These are phyloP conservation scores for Xylaria hypoxylon DNA, from an alignment of 2,329 filamentous ascomycete species.

Conservation along the genomic window DNA sequence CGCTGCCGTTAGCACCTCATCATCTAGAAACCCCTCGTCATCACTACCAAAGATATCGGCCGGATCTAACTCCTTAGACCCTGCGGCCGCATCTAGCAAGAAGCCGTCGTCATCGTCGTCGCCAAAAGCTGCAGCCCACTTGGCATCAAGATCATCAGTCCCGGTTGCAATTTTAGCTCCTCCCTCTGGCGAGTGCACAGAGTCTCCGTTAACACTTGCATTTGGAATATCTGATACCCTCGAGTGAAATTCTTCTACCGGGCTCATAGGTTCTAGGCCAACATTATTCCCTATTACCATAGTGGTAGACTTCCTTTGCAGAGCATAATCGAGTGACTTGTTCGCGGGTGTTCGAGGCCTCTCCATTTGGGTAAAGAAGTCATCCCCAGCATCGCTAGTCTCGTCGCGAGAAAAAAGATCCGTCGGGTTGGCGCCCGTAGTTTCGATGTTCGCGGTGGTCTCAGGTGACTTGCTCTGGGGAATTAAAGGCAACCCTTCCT, in stretches of 20 bases:
- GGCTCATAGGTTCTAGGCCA: conserved; percentile 45
- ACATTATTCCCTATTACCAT: conserved; percentile 66
- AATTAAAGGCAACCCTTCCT: conserved; percentile 76
- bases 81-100: conserved; percentile 65
- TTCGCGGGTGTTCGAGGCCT: conserved; percentile 46
- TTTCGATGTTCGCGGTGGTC: conserved; percentile 44
- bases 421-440: conserved; percentile 41
- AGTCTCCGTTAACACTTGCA: conserved; percentile 42
- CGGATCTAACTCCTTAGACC: conserved; percentile 66
- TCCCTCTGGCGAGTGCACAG: conserved; percentile 40
- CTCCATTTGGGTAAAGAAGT: conserved; percentile 71
- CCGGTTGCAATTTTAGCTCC: conserved; percentile 42
- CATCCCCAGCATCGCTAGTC: conserved; percentile 62
- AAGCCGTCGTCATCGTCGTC: conserved; percentile 75
- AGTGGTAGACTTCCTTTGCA: conserved; percentile 78
- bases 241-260: conserved; percentile 39
- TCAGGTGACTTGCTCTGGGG: conserved; percentile 52
- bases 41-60: conserved; percentile 81
- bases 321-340: conserved; percentile 45
- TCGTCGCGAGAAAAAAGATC: conserved; percentile 58
- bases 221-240: conserved; percentile 33
- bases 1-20: conserved; percentile 58
- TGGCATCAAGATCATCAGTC: conserved; percentile 73
- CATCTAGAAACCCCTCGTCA: conserved; percentile 86
- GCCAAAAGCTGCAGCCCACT: conserved; percentile 85